Evolutionary conservation across 805 yeast genomes (phyloP).

Genomic region (Phaffomyces opuntiae): DNA sequence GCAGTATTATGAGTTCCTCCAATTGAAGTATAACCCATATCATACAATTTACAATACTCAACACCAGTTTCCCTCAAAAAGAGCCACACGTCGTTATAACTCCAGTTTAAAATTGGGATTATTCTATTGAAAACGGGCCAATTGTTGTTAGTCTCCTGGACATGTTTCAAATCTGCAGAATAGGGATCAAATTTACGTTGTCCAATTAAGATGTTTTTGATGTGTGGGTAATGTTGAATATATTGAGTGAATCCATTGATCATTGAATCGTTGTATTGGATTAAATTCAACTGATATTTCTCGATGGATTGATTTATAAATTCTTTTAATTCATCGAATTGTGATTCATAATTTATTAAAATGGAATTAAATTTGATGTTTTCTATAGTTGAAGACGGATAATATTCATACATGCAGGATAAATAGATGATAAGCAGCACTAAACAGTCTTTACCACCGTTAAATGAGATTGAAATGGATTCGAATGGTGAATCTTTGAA

Average conservation of each 20-base stretch:
- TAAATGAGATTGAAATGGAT: constrained; percentile 75
- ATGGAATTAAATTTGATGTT: constrained; percentile 43
- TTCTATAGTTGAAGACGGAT: constrained; percentile 8
- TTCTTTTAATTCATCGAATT: constrained; percentile 62
- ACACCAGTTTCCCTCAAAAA: constrained; percentile 55
- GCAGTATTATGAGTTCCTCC: constrained; percentile 73
- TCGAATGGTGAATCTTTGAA: constrained; percentile 16
- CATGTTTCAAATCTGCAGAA: constrained; percentile 48
- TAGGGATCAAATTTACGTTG: constrained; percentile 84
- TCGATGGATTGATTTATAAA: constrained; percentile 54
- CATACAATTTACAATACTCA: constrained; percentile 72
- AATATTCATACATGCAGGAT: constrained; percentile 39
- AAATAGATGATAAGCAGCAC: constrained; percentile 76
- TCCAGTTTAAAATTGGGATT: constrained; percentile 90
- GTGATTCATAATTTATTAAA: constrained; percentile 66
- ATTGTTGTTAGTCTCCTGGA: constrained; percentile 76
- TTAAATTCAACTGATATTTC: constrained; percentile 46
- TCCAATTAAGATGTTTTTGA: constrained; percentile 81
- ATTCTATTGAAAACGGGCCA: constrained; percentile 87
- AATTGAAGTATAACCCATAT: constrained; percentile 78
- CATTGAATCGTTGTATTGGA: constrained; percentile 39
- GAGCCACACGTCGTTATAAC: constrained; percentile 77
- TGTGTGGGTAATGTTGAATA: constrained; percentile 40
- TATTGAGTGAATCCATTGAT: constrained; percentile 65
- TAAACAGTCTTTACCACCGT: constrained; percentile 96